Evolutionary conservation across 257 asterid genomes (phyloP).

Genomic region (Fraxinus pennsylvanica): DNA sequence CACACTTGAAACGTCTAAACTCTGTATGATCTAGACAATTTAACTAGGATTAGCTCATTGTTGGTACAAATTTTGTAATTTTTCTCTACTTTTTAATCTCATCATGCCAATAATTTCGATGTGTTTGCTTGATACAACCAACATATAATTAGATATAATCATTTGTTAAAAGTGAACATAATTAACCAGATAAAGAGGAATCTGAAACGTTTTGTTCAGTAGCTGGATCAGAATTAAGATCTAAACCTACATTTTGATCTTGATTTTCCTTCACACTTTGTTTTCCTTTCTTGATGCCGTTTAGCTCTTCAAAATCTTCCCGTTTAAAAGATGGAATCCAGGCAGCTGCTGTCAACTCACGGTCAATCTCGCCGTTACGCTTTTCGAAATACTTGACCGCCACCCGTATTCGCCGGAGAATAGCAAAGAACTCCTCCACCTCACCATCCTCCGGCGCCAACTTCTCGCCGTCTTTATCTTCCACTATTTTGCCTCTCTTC

Average conservation of each 20-base stretch:
- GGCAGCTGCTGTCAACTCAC: slow-evolving; percentile 11
- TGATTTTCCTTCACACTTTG: neutral
- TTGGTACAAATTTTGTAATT: too few species aligned
- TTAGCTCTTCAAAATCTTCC: slow-evolving; percentile 28
- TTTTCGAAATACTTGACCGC: slow-evolving; percentile 55
- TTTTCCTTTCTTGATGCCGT: slow-evolving; percentile 10
- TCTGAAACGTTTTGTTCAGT: slow-evolving; percentile 22
- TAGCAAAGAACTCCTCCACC: slow-evolving; percentile 66
- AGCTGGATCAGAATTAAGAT: slow-evolving; percentile 35
- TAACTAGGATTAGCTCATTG: too few species aligned
- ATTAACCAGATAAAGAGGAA: neutral
- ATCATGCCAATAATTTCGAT: too few species aligned
- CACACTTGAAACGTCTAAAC: too few species aligned
- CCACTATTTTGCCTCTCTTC: slow-evolving; percentile 4
- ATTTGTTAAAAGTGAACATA: too few species aligned
- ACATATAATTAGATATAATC: too few species aligned
- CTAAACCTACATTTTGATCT: slow-evolving; percentile 14
- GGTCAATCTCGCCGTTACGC: slow-evolving; percentile 20
- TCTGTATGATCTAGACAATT: too few species aligned
- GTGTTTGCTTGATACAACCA: too few species aligned
- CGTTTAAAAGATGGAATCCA: slow-evolving; percentile 26
- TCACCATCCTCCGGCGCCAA: slow-evolving; percentile 46
- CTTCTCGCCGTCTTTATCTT: slow-evolving; percentile 3
- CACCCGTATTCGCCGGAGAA: slow-evolving; percentile 46
- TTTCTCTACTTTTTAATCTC: too few species aligned